Base-by-base conservation (phyloP, 2,329 filamentous ascomycete genomes). In the Xylariaceae sp. region DNA sequence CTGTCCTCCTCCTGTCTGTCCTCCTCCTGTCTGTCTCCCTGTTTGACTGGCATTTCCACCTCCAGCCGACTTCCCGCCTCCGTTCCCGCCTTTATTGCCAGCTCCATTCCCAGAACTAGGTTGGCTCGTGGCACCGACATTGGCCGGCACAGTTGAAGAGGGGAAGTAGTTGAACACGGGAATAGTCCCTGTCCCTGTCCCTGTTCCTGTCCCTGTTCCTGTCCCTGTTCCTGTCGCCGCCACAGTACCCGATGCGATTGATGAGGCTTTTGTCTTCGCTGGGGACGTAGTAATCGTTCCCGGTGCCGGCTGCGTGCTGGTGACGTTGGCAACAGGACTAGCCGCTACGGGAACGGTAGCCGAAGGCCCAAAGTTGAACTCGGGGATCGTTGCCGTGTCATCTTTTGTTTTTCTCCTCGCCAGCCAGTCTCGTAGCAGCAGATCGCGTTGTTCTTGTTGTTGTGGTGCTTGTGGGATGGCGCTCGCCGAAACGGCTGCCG, bases 321-420 rank as follows among this genome's bases (percentile, higher is more conserved):
- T 43, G 28, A 21, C 16, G 23, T 24, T 28, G 1, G 26, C 24
- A 12, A 14, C 28, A 23, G 39, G 9, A 14, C 51, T 40, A 4
- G 50, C 45, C 11, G 44, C 34, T 1, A 58, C 11, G n/a, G 34
- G 37, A 7, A 47, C 51, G 7, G 56, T 58, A 23, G 4, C 37
- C 7, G 51, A 58, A n/a, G 56, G 56, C 12, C 46, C 41, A 4
- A 36, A 58, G 51, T 29, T 58, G 46, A 55, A 58, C 0, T 41
- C 50, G 4, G 56, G 51, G 21, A 58, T 55, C 1, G 56, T 55
- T 14, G 40, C 41, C 28, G 46, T 51, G 29, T 55, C 17, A 26
- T 26, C n/a, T 24, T 28, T 4, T n/a, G n/a, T 37, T 40, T 58
- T 51, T 23, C 46, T 45, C 51, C 33, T 55, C 6, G 17, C 46